Evolutionary conservation across 2,329 filamentous ascomycete species (phyloP), one percentile per base, ranked within the genome.

Genomic region (Xylariomycetidae sp.): DNA sequence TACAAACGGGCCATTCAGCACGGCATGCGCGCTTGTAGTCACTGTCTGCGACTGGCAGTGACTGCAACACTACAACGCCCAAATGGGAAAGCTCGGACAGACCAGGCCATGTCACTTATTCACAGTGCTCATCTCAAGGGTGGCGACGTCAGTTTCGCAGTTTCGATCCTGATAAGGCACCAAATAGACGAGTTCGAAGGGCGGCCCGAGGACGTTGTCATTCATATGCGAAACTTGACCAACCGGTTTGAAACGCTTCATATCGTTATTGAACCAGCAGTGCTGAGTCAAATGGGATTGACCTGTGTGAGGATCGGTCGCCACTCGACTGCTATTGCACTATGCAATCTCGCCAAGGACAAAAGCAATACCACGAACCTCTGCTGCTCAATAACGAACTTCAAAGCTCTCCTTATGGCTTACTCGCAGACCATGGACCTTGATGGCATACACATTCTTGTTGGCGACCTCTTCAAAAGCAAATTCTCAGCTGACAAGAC

Each of bases 41-140:
- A 61, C 16, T 69, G 64, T 33, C 56, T 75, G 10, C 61, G 64
- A n/a, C 53, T 73, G 5, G 69, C 65, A 7, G 62, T 75, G 7
- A 44, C 61, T 8, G 67, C 68, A 2, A 56, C 60, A 10, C 45
- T 74, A 31, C 51, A 50, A 12, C 28, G 47, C 12, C 49, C 59
- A 23, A 49, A 47, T 4, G 36, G 48, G 3, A 44, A 51, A 26
- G 37, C 58, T 29, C 37, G 47, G 29, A 29, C 46, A 14, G n/a
- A n/a, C n/a, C n/a, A n/a, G n/a, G 67, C 70, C 1, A 50, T 60
- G 13, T 43, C 42, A 0, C 50, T 74, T 12, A 57, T 76, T 5
- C 46, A 48, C 5, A 46, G 50, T 19, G 65, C 67, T 1, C 56
- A 65, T 22, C 32, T 41, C 1, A 46, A 56, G 9, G 69, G 67